These are phyloP conservation scores for Lasiosphaeris hirsuta DNA, from an alignment of 495 filamentous ascomycete species.

Conservation along the genomic window DNA sequence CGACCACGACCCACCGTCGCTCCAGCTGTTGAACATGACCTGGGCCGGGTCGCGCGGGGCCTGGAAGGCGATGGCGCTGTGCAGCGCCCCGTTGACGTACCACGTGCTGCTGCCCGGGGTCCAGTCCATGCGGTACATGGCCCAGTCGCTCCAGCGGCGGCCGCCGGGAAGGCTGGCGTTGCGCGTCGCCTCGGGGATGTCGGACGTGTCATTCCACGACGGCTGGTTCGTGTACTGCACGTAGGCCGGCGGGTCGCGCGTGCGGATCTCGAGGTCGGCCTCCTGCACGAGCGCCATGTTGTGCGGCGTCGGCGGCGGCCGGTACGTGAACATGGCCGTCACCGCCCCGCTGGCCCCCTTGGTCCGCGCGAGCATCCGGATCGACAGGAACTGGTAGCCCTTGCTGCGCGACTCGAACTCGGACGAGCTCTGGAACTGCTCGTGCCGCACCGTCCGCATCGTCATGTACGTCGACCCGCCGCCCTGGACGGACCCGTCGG, in stretches of 20 bases:
- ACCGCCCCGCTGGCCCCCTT: slow-evolving; percentile 56
- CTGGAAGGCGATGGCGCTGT: slow-evolving; percentile 57
- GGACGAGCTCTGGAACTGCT: slow-evolving; percentile 56
- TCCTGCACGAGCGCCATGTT: slow-evolving; percentile 55
- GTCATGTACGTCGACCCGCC: slow-evolving; percentile 51
- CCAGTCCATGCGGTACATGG: slow-evolving; percentile 72
- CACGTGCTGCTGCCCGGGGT: slow-evolving; percentile 54
- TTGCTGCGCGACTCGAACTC: slow-evolving; percentile 57
- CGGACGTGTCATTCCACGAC: slow-evolving; percentile 39
- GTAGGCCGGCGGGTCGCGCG: slow-evolving; percentile 50
- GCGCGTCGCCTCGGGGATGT: slow-evolving; percentile 43
- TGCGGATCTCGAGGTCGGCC: slow-evolving; percentile 75
- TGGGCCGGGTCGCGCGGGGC: slow-evolving; percentile 59
- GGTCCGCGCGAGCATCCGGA: slow-evolving; percentile 58
- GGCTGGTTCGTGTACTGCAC: slow-evolving; percentile 78
- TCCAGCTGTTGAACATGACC: slow-evolving; percentile 71
- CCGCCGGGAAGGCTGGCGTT: slow-evolving; percentile 43
- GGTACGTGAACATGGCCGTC: slow-evolving; percentile 68
- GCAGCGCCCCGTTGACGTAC: slow-evolving; percentile 60
- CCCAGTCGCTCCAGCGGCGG: slow-evolving; percentile 62
- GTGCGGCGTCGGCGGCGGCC: slow-evolving; percentile 24
- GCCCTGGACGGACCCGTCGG: slow-evolving; percentile 28
- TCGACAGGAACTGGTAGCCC: slow-evolving; percentile 57
- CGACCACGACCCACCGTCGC: slow-evolving; percentile 68
- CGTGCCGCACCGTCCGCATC: slow-evolving; percentile 57